Base-by-base conservation (phyloP, 192 early-diverging fungal species). In the Umbelopsis vinacea region DNA sequence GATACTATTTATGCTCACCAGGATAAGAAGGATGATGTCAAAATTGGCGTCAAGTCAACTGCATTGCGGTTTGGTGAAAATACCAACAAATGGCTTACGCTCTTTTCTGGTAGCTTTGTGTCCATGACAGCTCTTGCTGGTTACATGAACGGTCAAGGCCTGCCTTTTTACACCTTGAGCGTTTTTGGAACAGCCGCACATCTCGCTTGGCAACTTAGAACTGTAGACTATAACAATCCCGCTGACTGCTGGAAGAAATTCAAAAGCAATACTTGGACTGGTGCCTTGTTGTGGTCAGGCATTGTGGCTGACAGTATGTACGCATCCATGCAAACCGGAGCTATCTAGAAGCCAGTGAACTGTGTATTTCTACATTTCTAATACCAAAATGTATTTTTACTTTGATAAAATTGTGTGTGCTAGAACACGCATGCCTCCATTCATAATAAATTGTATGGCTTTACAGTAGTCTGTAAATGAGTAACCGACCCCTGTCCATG, bases 1-100 rank as follows among this genome's bases (percentile, higher is more conserved):
- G 97, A 98, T 79, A 97, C 96, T 7, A 95, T 98, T 69, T 98
- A 98, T 69, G 97, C 96, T 19, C 92, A 98, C 57, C 97, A 98
- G 81, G 97, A 98, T 81, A 98, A 96, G 79, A 86, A 84, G 15
- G 95, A 97, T 77, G 97, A 98, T 78, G 52, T 93, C 47, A 81
- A 86, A 48, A 88, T 90, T 52, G 95, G 95, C 9, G 90, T 97
- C 67, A 95, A 95, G 78, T 97, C 95, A 10, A 98, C 97, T 1
- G 95, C 97, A 1, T 72, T 98, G 11, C 80, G 87, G 2, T 98
- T 97, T 82, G 94, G 89, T 6, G 86, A 90, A 24, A 83, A 88
- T 43, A 87, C 93, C 8, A 88, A 87, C 33, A 67, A 82, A 26
- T 90, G 88, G 73, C 80, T 98, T 22, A 81, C 90, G 1, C 84